These are phyloP conservation scores for Globisporangium alternatum DNA, from an alignment of 352 stramenopile genomes.

Conservation along the genomic window DNA sequence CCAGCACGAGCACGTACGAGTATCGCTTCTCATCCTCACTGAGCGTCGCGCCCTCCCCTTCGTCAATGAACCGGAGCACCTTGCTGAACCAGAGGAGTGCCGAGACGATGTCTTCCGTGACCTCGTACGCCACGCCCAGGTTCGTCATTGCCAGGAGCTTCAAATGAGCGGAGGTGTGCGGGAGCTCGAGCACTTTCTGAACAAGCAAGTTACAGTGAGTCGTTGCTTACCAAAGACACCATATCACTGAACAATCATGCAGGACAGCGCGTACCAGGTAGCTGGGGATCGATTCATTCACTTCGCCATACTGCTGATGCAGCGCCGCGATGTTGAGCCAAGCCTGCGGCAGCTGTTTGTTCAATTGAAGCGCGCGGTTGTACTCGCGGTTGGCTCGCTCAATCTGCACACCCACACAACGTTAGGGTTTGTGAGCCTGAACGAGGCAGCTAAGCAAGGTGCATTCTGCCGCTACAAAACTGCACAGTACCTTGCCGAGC, in stretches of 20 bases:
- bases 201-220: neutral
- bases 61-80: constrained; percentile 19
- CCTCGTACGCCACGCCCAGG: constrained; percentile 41
- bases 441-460: no score
- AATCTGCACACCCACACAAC: constrained; percentile 25
- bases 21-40: constrained; percentile 12
- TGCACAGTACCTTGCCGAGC: constrained; percentile 35
- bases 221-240: neutral
- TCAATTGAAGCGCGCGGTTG: constrained; percentile 33
- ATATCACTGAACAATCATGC: neutral
- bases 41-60: constrained; percentile 5
- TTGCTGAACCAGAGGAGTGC: constrained; percentile 31
- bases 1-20: constrained; percentile 23
- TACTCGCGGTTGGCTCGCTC: constrained; percentile 41
- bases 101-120: constrained; percentile 28
- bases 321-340: constrained; percentile 68
- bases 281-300: constrained; percentile 42
- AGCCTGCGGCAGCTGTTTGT: constrained; percentile 30
- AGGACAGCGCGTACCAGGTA: constrained; percentile 34
- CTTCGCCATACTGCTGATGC: constrained; percentile 56
- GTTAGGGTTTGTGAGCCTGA: no score
- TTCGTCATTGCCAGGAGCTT: constrained; percentile 40
- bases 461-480: neutral
- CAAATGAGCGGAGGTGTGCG: constrained; percentile 6
- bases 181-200: constrained; percentile 30